Percentiles rank a stretch among this genome's conserved stretches.
These are phyloP conservation scores for Botryotinia globosa DNA, from an alignment of 2,329 filamentous ascomycete species.

Conservation along the genomic window DNA sequence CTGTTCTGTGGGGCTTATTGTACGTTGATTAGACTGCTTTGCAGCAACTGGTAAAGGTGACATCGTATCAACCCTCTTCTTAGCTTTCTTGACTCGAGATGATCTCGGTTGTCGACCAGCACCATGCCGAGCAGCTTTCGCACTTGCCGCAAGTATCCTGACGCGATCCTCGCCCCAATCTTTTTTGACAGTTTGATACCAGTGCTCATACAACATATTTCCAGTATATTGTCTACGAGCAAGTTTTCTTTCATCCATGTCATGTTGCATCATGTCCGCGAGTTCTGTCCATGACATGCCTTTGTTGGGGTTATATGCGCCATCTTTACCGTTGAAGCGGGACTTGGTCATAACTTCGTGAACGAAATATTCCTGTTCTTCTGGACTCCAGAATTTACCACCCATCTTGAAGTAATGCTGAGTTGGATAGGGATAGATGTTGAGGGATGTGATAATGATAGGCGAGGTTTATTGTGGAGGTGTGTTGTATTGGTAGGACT, in stretches of 20 bases:
- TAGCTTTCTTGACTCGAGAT: background rate
- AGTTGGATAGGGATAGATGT: background rate
- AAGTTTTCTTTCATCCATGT: background rate
- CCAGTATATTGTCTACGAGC: slow-evolving; percentile 13
- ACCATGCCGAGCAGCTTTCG: background rate
- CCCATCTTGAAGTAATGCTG: slow-evolving; percentile 14
- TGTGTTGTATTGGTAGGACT: no score
- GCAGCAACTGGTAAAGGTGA: background rate
- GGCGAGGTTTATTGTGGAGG: background rate
- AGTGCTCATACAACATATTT: slow-evolving; percentile 23
- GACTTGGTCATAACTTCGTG: slow-evolving; percentile 17
- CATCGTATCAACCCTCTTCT: no score
- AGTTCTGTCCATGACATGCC: slow-evolving; percentile 12
- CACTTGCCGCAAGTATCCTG: background rate
- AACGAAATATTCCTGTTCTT: slow-evolving; percentile 21
- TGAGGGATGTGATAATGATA: background rate
- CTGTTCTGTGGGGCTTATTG: no score
- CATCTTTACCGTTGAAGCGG: slow-evolving; percentile 6
- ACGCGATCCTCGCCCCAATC: background rate
- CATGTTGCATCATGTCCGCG: slow-evolving; percentile 20
- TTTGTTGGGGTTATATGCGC: background rate
- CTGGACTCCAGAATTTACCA: slow-evolving; percentile 11
- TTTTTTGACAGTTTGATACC: slow-evolving; percentile 21
- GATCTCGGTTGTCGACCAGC: background rate
- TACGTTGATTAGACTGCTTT: rapidly evolving